Evolutionary conservation across 768 basidiomycete genomes (phyloP).

Genomic region (Tylopilus felleus): DNA sequence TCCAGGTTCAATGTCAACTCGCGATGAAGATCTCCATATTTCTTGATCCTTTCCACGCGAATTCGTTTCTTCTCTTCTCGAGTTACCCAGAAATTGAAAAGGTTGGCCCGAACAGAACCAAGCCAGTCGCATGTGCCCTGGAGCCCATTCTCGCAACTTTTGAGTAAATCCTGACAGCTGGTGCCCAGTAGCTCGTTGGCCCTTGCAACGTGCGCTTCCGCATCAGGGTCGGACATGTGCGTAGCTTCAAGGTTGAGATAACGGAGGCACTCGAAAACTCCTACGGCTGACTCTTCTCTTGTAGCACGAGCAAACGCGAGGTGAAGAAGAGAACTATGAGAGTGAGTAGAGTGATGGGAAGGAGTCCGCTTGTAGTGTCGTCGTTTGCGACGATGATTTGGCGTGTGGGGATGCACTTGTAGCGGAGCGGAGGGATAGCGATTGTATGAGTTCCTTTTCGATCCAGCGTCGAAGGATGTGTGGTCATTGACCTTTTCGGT

Average conservation of each 20-base stretch:
- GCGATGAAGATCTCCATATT: conserved; percentile 37
- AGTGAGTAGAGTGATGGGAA: conserved; percentile 30
- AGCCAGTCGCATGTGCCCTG: conserved; percentile 51
- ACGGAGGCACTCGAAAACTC: conserved; percentile 68
- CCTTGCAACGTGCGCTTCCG: conserved; percentile 40
- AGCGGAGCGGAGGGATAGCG: conserved; percentile 4
- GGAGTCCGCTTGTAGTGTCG: conserved; percentile 10
- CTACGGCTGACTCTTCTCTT: conserved; percentile 56
- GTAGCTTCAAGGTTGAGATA: conserved; percentile 67
- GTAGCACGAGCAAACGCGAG: conserved; percentile 31
- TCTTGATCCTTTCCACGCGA: conserved; percentile 35
- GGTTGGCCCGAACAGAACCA: conserved; percentile 33
- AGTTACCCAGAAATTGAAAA: conserved; percentile 36
- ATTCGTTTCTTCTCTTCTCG: conserved; percentile 28
- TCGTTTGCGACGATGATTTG: conserved; percentile 6
- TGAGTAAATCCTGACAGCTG: conserved; percentile 56
- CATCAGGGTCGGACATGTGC: conserved; percentile 47
- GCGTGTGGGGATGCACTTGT: conserved; percentile 4
- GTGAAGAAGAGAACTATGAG: conserved; percentile 39
- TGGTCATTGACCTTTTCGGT: not conserved
- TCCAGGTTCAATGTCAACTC: conserved; percentile 39
- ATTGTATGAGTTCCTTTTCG: not conserved
- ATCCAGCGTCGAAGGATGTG: not conserved
- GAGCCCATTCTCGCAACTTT: conserved; percentile 40
- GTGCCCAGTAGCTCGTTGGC: conserved; percentile 45